Evolutionary conservation across 306 rosid species (phyloP), one percentile per base, ranked within the genome.

Genomic region (Vachellia collinsii): DNA sequence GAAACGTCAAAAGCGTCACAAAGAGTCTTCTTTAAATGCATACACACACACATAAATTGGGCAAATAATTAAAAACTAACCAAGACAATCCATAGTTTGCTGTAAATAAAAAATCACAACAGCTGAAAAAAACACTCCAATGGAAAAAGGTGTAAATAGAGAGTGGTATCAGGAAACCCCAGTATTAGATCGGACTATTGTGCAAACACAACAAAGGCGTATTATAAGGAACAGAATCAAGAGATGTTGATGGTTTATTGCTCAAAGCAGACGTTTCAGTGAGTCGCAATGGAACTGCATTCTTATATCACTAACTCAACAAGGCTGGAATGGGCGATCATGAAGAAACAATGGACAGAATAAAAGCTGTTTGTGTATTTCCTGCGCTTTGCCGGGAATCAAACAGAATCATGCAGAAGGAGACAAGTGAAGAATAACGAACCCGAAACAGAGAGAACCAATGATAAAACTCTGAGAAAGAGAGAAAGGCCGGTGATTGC

Each of bases 391-490:
- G 34, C 11, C 13, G 36, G 76, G 76, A 83, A 80, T 69, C 70
- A 70, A 82, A 79, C 10, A n/a, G 74, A 61, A 48, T 61, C 20
- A 67, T 64, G 77, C 41, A 75, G 80, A 63, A 77, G 77, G 44
- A 70, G 46, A 62, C 41, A 61, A 64, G 53, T 44, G 63, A 13
- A 9, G 77, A 73, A 38, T 6, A 50, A 62, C 83, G 37, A 79
- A 92, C 97, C 94, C 19, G 94, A 87, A 72, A 89, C 22, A 68
- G 80, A 69, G 73, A 91, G 86, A 85, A 88, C 74, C 74, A 87
- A 64, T 68, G 90, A 79, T 38, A 91, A 59, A 63, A 82, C 19
- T 78, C 61, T 80, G 81, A 84, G 84, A 79, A 78, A 22, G 77
- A 67, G 72, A 77, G 88, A 84, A 74, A 8, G 79, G 72, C 6